phyloP scores from a whole-genome alignment of 257 asterid genomes.

The Ocimum tenuiflorum region DNA sequence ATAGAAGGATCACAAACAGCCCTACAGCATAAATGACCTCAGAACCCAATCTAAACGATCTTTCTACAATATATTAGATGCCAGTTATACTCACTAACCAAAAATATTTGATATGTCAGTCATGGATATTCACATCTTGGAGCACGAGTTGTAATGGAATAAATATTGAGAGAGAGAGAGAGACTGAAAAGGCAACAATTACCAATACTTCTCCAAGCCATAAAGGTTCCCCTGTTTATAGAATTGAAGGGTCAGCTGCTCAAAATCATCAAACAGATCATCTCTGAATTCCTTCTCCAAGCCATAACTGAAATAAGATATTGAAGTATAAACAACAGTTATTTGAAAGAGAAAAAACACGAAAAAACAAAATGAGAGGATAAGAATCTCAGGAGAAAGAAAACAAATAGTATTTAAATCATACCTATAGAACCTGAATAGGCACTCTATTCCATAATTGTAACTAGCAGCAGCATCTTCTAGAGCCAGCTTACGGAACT shows the following conservation, averaged over 20 bases:
- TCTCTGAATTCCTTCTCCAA: conserved; percentile 75
- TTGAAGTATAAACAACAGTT: neutral
- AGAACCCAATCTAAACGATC: no score
- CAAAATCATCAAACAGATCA: conserved; percentile 73
- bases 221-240: conserved; percentile 69
- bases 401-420: neutral
- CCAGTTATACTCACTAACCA: no score
- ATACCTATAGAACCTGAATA: conserved; percentile 94
- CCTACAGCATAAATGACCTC: no score
- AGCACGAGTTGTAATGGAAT: no score
- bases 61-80: no score
- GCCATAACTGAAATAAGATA: conserved; percentile 54
- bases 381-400: neutral
- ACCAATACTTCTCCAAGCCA: conserved; percentile 97
- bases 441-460: conserved; percentile 79
- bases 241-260: conserved; percentile 62
- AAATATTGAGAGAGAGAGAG: no score
- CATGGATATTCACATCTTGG: no score
- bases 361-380: neutral
- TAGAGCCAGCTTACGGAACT: conserved; percentile 66
- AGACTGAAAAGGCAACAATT: neutral
- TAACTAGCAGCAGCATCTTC: conserved; percentile 89
- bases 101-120: no score
- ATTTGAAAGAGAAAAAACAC: neutral
- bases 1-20: no score